phyloP scores from a whole-genome alignment of 805 yeast genomes.

The Novakomyces olei region DNA sequence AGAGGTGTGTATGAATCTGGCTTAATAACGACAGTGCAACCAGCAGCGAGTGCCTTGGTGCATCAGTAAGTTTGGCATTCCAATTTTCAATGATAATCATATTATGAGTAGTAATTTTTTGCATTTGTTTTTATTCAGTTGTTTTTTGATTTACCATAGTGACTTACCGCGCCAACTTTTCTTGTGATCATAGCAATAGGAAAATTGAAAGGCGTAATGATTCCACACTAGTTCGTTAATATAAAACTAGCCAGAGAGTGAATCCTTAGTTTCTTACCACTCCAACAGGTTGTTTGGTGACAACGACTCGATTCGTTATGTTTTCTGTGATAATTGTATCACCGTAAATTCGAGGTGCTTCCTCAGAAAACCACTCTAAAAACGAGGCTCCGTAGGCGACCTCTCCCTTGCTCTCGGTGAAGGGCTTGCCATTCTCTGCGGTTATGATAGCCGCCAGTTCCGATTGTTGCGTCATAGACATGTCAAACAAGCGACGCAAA shows the following conservation, averaged over 20 bases:
- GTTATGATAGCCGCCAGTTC: slow-evolving; percentile 46
- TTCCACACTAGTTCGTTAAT: slow-evolving; percentile 1
- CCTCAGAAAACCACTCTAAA: slow-evolving; percentile 78
- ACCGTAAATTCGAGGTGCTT: slow-evolving; percentile 53
- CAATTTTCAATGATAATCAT: no score
- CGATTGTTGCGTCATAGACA: slow-evolving; percentile 33
- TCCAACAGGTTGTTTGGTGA: slow-evolving; percentile 57
- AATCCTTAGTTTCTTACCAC: slow-evolving; percentile 65
- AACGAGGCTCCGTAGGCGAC: slow-evolving; percentile 45
- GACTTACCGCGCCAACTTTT: slow-evolving; percentile 9
- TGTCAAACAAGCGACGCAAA: slow-evolving; percentile 29
- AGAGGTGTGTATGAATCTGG: slow-evolving; percentile 63
- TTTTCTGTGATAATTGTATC: slow-evolving; percentile 36
- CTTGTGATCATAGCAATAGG: slow-evolving; percentile 31
- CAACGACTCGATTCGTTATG: slow-evolving; percentile 26
- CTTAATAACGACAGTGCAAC: slow-evolving; percentile 54
- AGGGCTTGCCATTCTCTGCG: slow-evolving; percentile 55
- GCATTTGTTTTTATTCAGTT: no score
- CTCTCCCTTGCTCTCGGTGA: slow-evolving; percentile 52
- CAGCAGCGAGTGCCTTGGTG: slow-evolving; percentile 62
- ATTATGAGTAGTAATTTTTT: no score
- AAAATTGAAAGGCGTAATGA: slow-evolving; percentile 47
- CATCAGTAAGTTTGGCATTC: slow-evolving; percentile 53
- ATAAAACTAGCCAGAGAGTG: slow-evolving; percentile 13
- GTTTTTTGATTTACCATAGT: no score